Base-by-base conservation (phyloP, 345 rosid genomes). In the Sisymbrium altissimum region DNA sequence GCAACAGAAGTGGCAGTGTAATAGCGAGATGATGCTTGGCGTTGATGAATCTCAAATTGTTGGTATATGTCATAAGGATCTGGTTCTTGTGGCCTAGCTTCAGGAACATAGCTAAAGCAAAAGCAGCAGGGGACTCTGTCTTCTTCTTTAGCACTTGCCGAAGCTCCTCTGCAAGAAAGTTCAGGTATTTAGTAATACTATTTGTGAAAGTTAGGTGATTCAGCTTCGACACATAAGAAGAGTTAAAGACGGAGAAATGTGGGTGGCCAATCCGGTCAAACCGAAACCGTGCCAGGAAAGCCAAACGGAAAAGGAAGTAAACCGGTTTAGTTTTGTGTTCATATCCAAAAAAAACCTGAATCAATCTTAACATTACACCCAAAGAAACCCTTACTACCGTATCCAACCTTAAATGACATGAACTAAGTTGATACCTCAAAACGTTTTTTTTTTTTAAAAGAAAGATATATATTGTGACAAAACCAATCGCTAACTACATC, bases 1-100 rank as follows among this genome's bases (percentile, higher is more conserved):
- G 76, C 81, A 5, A 83, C 70, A 2, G 93, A 84, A 29, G 71
- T 88, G 11, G 92, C 84, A 9, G 0, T 56, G 65, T 76, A 82
- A 3, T 21, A 0, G 5, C 40, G 1, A 23, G 70, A 39, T 6
- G 57, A 40, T 13, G 70, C 1, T 49, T 32, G 2, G 4, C 45
- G 61, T 43, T 40, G 73, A 68, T 63, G 53, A 63, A 86, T 76
- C 74, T 84, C 66, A 27, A 84, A 76, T 29, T 83, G 84, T 36
- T 86, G 83, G 67, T 76, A 70, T 33, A 68, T 77, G 62, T 83
- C 81, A 46, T 64, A 45, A 66, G 77, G 83, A 68, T 83, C 80
- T 5, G 81, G 18, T 38, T 78, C 50, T 52, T 72, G 72, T 46
- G 90, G 82, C 17, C 66, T 71, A 38, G 30, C 60, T 45, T 84